A percentile compares a stretch with the other conserved stretches of the same genome.
Conservation (phyloP, 768 basidiomycete genomes). For the Xerocomellus intermedius region DNA sequence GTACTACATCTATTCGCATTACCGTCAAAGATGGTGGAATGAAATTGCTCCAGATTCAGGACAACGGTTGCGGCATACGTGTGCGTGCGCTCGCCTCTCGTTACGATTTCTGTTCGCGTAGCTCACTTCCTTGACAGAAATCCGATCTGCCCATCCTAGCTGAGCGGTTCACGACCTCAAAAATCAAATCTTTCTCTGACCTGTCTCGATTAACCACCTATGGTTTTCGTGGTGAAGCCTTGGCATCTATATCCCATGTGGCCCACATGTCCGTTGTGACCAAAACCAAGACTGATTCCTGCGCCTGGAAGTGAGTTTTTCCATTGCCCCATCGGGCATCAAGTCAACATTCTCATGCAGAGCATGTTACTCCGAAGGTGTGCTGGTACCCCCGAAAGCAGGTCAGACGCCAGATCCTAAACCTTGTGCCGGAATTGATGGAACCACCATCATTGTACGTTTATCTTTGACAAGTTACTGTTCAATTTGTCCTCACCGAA, state of each 20-base stretch:
- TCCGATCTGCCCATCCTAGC: constrained; percentile 86
- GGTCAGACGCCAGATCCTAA: constrained; percentile 76
- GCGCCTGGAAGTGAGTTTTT: constrained; percentile 87
- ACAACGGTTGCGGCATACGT: constrained; percentile 94
- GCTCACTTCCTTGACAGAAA: constrained; percentile 50
- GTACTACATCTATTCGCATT: constrained; percentile 80
- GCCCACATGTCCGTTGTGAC: constrained; percentile 87
- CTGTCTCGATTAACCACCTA: constrained; percentile 83
- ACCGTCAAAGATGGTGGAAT: constrained; percentile 94
- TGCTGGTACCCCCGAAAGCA: constrained; percentile 64
- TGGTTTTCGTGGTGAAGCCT: constrained; percentile 95
- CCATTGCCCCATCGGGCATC: not conserved
- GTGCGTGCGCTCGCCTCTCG: constrained; percentile 44
- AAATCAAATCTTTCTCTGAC: constrained; percentile 84
- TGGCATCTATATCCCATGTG: constrained; percentile 95
- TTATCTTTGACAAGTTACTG: not conserved
- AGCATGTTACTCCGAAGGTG: constrained; percentile 79
- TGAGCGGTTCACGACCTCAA: constrained; percentile 94
- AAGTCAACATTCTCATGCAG: constrained; percentile 39
- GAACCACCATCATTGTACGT: constrained; percentile 81
- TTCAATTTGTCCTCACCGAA: not conserved
- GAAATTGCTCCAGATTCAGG: constrained; percentile 93
- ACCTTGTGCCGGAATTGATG: constrained; percentile 92
- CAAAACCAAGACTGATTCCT: constrained; percentile 77
- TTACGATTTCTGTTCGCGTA: not conserved